Evolutionary conservation across 1,284 basidiomycete species (phyloP), one percentile per base, ranked within the genome.

Genomic region (Thecaphora thlaspeos): DNA sequence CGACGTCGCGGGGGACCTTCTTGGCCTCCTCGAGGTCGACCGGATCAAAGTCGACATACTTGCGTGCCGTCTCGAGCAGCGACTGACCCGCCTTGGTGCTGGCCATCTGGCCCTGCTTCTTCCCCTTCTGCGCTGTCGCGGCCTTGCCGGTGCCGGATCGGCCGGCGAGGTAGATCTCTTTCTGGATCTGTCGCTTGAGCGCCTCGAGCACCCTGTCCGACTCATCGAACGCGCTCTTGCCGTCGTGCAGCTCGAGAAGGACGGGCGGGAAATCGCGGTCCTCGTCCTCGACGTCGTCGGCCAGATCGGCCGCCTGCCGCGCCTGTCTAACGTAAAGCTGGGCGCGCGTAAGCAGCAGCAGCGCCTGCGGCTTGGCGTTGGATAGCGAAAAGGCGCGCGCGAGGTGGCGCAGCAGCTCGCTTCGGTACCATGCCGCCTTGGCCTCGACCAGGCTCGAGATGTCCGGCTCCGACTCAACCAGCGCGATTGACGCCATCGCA

Each of bases 391-490:
- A 75, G 18, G 72, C 74, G 14, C 59, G 52, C 4, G 71, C 73
- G 17, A 77, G 62, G 34, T 71, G 65, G 30, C 55, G 52, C 11
- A 76, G 51, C 38, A 75, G 61, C 50, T 70, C 66, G 42, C 70
- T 63, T 22, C 68, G 59, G 68, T 73, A 76, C 66, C 64, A 73
- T 2, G 68, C 70, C 3, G 68, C 61, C 52, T 77, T 76, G 24
- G 72, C 72, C 43, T 77, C 75, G 28, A 77, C 54, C 19, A 77
- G 55, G 39, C 65, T 70, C 28, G 71, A 71, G 2, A 75, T 63
- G 41, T 77, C 74, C 19, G 75, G 69, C 48, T 77, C 70, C 17
- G 65, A 64, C 53, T 77, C 75, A 47, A 76, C 62, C 37, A 77
- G 55, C 11, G 41, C 55, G 19, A 77, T 64, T 4, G 64, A 68